phyloP scores from a whole-genome alignment of 2,329 filamentous ascomycete species.

The Cercospora janseana region DNA sequence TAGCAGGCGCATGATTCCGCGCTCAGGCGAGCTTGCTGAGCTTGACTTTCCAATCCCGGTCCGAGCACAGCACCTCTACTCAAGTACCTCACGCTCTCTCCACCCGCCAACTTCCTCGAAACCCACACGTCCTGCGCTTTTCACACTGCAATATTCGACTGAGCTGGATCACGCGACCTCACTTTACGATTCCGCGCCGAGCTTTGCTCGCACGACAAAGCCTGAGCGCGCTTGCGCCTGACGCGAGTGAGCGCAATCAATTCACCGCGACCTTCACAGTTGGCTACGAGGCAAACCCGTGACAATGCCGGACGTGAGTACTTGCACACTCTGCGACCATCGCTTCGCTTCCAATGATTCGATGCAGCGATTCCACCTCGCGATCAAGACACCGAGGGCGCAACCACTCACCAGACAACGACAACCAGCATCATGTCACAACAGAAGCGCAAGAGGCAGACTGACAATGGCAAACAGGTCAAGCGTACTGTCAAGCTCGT shows the following conservation, averaged over 20 bases:
- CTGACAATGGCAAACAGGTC: slow-evolving; percentile 26
- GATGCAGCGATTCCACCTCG: neutral
- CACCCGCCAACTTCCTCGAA: neutral
- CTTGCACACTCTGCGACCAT: neutral
- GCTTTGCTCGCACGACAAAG: slow-evolving; percentile 18
- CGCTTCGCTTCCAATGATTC: neutral
- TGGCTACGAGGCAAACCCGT: neutral
- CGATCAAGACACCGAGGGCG: neutral
- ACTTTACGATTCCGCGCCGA: slow-evolving; percentile 14
- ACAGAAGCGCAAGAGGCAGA: slow-evolving; percentile 10
- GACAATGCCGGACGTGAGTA: slow-evolving; percentile 42
- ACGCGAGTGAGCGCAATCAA: slow-evolving; percentile 15
- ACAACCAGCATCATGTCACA: slow-evolving; percentile 10
- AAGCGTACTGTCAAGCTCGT: slow-evolving; percentile 90
- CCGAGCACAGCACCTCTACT: slow-evolving; percentile 4
- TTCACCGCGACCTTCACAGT: slow-evolving; percentile 11
- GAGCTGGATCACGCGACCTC: slow-evolving; percentile 16
- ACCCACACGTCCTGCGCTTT: neutral
- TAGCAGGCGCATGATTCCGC: slow-evolving; percentile 1
- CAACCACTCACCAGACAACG: neutral
- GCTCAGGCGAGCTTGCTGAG: neutral
- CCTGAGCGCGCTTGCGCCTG: slow-evolving; percentile 22
- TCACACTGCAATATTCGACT: slow-evolving; percentile 3
- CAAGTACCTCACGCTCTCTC: neutral
- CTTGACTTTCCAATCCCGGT: neutral